These are phyloP conservation scores for Phytophthora brassicae DNA, from an alignment of 352 stramenopile genomes.

Conservation along the genomic window DNA sequence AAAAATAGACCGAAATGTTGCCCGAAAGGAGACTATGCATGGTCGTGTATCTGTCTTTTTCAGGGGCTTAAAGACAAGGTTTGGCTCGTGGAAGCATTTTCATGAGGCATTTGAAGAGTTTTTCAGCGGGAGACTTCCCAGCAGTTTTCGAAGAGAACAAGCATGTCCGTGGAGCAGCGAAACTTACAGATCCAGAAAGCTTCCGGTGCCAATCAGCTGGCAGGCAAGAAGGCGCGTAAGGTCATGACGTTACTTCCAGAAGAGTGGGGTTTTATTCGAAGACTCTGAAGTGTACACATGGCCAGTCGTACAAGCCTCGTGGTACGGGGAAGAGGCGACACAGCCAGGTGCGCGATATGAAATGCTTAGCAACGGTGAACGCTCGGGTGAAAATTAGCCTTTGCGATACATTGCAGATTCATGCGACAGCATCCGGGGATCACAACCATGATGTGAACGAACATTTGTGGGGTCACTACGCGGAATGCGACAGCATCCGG, in stretches of 20 bases:
- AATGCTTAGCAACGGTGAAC: too few relatives aligned
- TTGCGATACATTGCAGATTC: neutral
- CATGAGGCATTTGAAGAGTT: neutral
- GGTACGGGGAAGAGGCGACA: too few relatives aligned
- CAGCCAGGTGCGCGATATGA: too few relatives aligned
- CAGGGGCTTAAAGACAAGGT: neutral
- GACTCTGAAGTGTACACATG: conserved; percentile 7
- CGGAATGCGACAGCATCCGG: neutral
- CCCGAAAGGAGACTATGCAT: neutral
- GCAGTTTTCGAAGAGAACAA: conserved; percentile 5
- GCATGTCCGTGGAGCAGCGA: neutral
- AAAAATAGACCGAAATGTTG: neutral
- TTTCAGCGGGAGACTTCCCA: conserved; percentile 3
- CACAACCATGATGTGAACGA: too few relatives aligned
- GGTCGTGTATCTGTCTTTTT: neutral
- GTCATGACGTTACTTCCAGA: neutral
- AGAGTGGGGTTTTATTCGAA: conserved; percentile 5
- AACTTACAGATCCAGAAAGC: neutral
- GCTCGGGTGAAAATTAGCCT: neutral
- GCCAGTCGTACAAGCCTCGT: too few relatives aligned
- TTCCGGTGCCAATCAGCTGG: neutral
- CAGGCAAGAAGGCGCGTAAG: neutral
- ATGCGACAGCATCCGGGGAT: too few relatives aligned
- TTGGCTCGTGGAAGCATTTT: conserved; percentile 7
- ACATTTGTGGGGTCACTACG: too few relatives aligned